phyloP scores from a whole-genome alignment of 2,329 filamentous ascomycete species.

The Ceratocystis eucalypticola region DNA sequence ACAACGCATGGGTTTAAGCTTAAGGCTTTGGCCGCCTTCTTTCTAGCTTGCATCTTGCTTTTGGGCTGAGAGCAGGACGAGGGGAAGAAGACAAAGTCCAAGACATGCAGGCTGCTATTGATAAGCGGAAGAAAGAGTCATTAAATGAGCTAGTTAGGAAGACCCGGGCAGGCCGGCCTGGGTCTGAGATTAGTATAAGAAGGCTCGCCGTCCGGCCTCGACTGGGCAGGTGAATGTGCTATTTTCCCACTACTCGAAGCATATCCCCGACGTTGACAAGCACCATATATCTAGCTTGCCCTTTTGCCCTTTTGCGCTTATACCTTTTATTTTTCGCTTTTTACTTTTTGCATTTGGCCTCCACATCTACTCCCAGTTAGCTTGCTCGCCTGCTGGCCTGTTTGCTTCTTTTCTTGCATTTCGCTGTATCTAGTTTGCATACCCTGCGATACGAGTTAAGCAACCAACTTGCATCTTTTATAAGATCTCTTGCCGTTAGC shows the following conservation, averaged over 20 bases:
- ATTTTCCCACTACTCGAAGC: too few relatives aligned
- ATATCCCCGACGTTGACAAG: neutral
- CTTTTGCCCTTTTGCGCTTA: neutral
- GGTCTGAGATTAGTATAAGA: neutral
- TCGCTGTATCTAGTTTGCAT: neutral
- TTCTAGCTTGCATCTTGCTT: neutral
- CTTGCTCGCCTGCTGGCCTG: neutral
- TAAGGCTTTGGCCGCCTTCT: constrained; percentile 2
- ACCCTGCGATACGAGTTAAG: neutral
- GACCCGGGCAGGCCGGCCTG: too few relatives aligned
- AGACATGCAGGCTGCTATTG: neutral
- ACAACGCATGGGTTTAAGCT: constrained; percentile 5
- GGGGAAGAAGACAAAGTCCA: neutral
- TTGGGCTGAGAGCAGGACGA: neutral
- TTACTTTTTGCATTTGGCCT: neutral
- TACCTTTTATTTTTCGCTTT: neutral
- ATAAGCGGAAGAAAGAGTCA: neutral
- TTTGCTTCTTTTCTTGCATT: neutral
- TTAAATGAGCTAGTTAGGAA: too few relatives aligned
- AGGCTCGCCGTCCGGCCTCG: neutral
- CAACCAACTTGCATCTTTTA: neutral
- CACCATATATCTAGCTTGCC: neutral
- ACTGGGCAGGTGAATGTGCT: too few relatives aligned
- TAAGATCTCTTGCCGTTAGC: too few relatives aligned
- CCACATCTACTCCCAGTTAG: too few relatives aligned